Conservation (phyloP, 768 basidiomycete species). For the Boletus tylopilopsis region DNA sequence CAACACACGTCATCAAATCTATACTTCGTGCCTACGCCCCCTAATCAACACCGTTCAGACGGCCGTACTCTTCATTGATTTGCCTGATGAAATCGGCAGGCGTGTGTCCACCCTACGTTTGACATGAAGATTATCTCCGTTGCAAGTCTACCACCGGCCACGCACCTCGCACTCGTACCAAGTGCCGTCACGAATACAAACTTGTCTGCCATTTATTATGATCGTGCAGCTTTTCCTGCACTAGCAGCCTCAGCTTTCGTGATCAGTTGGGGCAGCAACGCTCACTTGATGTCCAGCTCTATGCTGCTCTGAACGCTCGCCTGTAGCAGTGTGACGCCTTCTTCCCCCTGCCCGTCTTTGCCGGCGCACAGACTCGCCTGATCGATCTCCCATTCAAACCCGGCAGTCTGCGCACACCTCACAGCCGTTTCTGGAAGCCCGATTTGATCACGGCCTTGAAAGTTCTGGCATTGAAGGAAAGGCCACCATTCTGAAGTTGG, state of each 20-base stretch:
- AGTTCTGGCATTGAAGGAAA: conserved; percentile 80
- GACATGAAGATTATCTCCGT: conserved; percentile 27
- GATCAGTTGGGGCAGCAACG: conserved; percentile 5
- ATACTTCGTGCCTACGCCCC: conserved; percentile 10
- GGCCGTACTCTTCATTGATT: conserved; percentile 70
- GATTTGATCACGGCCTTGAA: conserved; percentile 53
- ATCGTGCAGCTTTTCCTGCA: conserved; percentile 84
- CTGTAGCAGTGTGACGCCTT: conserved; percentile 62
- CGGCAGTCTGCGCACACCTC: conserved; percentile 59
- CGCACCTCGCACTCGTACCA: conserved; percentile 81
- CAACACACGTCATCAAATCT: conserved; percentile 7
- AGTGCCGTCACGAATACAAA: conserved; percentile 71
- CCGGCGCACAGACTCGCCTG: conserved; percentile 58
- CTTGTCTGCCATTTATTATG: conserved; percentile 60
- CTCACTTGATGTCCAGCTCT: conserved; percentile 56
- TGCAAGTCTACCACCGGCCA: conserved; percentile 10
- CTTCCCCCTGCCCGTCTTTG: conserved; percentile 51
- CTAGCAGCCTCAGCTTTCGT: conserved; percentile 7
- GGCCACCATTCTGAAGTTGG: conserved; percentile 68
- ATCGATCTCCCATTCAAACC: conserved; percentile 67
- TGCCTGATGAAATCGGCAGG: conserved; percentile 70
- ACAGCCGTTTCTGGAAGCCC: conserved; percentile 63
- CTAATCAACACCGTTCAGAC: conserved; percentile 46
- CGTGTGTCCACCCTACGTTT: conserved; percentile 64
- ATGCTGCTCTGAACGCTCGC: conserved; percentile 49